Base-by-base conservation (phyloP, 2,329 filamentous ascomycete species). In the Dothiorella sarmentorum region DNA sequence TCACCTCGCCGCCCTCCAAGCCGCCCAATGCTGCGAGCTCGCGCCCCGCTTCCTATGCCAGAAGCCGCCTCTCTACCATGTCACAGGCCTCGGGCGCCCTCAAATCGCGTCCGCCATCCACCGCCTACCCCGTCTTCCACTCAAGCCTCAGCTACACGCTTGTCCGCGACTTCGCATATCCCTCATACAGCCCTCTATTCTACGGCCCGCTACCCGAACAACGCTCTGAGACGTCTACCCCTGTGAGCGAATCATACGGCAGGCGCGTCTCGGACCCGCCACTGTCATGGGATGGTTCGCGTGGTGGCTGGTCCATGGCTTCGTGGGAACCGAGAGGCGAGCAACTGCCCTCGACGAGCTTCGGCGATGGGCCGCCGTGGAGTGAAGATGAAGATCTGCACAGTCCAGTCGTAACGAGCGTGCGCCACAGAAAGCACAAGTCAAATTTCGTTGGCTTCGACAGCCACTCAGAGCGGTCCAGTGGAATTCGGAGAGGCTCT, bases 81-180 rank as follows among this genome's bases (percentile, higher is more conserved):
- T 94, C 90, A 63, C 86, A 81, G 67, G 78, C 84, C 60, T 92
- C 90, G 15, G 81, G 75, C 63, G 65, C 73, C 37, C 78, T 76
- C 47, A 84, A 87, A 62, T 96, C 91, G 63, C 86, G 91, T 61
- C 90, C 91, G 18, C 82, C 82, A 58, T 96, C 91, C n/a, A 84
- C 89, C 68, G 82, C 90, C 62, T 93, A 94, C 69, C 89, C 91
- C 15, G 79, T 88, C 67, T 94, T 91, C 73, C 88, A 91, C 67
- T 94, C 91, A 60, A 96, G 86, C 70, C 83, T 97, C 17, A 75
- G 89, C 6, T 97, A 97, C 73, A 86, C 91, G n/a, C 80, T 90
- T 43, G 92, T 99, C 64, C 88, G 94, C 68, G 94, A 99, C 79
- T 99, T 97, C 76, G 94, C 94, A 65, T 99, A 97, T 71, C 85